Base-by-base conservation (phyloP, 108 stramenopile species). In the Halocafeteria seosinensis region DNA sequence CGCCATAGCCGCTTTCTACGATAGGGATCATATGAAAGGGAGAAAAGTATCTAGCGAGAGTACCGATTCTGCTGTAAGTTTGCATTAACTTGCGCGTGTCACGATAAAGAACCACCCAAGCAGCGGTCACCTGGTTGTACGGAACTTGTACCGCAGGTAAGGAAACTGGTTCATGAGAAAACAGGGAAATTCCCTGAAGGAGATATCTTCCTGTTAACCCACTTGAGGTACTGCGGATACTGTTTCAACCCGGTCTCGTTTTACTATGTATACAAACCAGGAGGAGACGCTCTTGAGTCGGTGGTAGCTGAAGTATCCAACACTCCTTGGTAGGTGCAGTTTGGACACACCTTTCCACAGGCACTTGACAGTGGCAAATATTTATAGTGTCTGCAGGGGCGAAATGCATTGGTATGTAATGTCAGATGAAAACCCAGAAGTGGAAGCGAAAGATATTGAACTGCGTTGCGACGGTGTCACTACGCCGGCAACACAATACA, bases 281-380 rank as follows among this genome's bases (percentile, higher is more conserved):
- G n/a, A n/a, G 42, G n/a, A 21, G 42, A 47, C 17, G 42, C 42
- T 21, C 64, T 86, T 23, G 80, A 73, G 34, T 78, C 84, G 0
- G 72, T 91, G 21, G 87, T 92, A 9, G 86, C 83, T 2, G 90
- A 94, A 82, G 90, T 88, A 8, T 80, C 81, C 66, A 94, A 94
- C 71, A 94, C 92, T 1, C 92, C 92, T 3, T 94, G 92, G 92
- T 75, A 47, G 42, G 42, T 47, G 42, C n/a, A 47, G 42, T n/a
- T 47, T 47, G 42, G 17, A 21, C 17, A 21, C 17, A n/a, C 42
- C 17, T n/a, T 47, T 17, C 42, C n/a, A n/a, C n/a, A n/a, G n/a
- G n/a, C n/a, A n/a, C n/a, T n/a, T n/a, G n/a, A n/a, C n/a, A n/a
- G n/a, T n/a, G n/a, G n/a, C n/a, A n/a, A n/a, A n/a, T n/a, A n/a